phyloP scores from a whole-genome alignment of 805 yeast genomes.

The Kuraishia molischiana region DNA sequence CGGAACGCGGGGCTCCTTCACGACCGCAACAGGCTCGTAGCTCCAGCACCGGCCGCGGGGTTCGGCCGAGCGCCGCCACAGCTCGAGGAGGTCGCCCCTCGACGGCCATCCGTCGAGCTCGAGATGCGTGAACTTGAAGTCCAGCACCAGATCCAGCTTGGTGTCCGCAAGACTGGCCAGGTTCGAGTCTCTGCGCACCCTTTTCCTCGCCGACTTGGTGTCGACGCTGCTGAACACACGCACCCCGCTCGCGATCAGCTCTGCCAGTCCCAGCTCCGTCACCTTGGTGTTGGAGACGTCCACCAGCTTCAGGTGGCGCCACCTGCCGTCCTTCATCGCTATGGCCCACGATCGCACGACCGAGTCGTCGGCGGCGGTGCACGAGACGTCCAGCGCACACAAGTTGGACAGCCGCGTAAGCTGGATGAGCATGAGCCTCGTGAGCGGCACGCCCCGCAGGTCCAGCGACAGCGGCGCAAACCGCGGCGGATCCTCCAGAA shows the following conservation, averaged over 20 bases:
- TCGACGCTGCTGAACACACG: background rate
- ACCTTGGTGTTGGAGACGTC: background rate
- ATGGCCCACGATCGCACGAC: constrained; percentile 15
- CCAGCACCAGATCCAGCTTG: background rate
- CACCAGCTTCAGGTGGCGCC: constrained; percentile 8
- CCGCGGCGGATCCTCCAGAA: constrained; percentile 1
- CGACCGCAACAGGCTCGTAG: background rate
- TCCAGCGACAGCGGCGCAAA: background rate
- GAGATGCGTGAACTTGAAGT: background rate
- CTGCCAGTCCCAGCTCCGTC: background rate
- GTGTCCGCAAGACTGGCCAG: background rate
- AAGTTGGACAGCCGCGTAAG: constrained; percentile 5
- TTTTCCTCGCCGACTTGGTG: background rate
- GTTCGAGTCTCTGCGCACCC: background rate
- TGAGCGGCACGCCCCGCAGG: background rate
- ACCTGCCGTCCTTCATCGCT: constrained; percentile 15
- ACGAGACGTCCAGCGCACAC: constrained; percentile 4
- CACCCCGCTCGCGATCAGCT: background rate
- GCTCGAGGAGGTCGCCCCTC: background rate
- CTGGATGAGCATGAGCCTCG: background rate
- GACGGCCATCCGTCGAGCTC: background rate
- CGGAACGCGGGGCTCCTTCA: too few relatives aligned
- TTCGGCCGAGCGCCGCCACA: background rate
- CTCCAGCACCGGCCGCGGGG: background rate
- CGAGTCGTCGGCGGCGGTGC: constrained; percentile 8